Evolutionary conservation across 1,284 basidiomycete genomes (phyloP).

Genomic region (Mycosarcoma mackinlayi): DNA sequence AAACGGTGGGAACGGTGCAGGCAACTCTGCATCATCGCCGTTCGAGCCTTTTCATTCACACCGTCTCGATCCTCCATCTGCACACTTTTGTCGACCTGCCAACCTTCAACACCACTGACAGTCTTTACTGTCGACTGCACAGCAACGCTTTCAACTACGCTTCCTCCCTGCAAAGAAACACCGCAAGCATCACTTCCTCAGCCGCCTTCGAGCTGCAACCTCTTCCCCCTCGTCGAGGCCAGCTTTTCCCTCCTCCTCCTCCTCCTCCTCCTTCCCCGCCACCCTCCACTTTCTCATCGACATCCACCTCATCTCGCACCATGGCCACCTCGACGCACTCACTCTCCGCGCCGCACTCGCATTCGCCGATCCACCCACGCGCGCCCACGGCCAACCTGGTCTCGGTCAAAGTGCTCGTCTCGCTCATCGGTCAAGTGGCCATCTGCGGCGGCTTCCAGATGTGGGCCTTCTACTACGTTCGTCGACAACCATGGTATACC

Average conservation of each 20-base stretch:
- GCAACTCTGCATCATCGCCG: constrained; percentile 4
- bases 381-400: constrained; percentile 95
- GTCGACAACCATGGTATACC: constrained; percentile 82
- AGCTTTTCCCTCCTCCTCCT: neutral
- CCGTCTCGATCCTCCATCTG: neutral
- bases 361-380: constrained; percentile 77
- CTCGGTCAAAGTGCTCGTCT: constrained; percentile 92
- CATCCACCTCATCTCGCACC: neutral
- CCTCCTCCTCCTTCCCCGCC: neutral
- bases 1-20: neutral
- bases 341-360: constrained; percentile 54
- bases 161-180: neutral
- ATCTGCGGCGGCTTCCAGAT: constrained; percentile 86
- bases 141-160: no score
- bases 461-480: constrained; percentile 89
- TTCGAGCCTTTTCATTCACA: neutral
- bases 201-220: constrained; percentile 27
- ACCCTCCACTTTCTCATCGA: no score
- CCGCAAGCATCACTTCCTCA: constrained; percentile 18
- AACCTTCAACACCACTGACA: neutral
- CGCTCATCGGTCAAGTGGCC: constrained; percentile 90
- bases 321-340: constrained; percentile 23
- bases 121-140: neutral
- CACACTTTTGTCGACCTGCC: neutral
- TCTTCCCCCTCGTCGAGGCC: constrained; percentile 16